These are phyloP conservation scores for Chlorokybus atmophyticus DNA, from an alignment of 139 green algal species.

Conservation along the genomic window DNA sequence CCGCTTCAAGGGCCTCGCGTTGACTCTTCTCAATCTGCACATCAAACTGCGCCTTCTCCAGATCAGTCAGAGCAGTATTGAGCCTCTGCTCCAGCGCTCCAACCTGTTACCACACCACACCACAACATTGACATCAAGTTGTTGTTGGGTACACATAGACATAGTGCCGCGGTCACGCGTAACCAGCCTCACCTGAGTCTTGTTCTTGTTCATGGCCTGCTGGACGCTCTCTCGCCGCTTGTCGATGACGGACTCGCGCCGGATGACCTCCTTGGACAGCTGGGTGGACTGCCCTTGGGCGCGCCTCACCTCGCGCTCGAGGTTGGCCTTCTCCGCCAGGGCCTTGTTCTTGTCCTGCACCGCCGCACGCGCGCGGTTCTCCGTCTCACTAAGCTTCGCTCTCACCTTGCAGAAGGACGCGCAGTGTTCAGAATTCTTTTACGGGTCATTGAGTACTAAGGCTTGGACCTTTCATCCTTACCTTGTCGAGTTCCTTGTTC, in stretches of 20 bases:
- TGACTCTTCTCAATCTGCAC: too few relatives aligned
- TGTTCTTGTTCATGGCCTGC: neutral
- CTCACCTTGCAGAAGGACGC: neutral
- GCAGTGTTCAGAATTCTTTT: too few relatives aligned
- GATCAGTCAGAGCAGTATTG: neutral
- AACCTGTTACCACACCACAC: too few relatives aligned
- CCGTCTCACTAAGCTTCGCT: constrained; percentile 13
- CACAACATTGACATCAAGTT: too few relatives aligned
- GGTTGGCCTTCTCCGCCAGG: constrained; percentile 52
- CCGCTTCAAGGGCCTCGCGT: too few relatives aligned
- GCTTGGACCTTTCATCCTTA: too few relatives aligned
- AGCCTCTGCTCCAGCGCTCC: neutral
- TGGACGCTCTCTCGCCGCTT: constrained; percentile 7
- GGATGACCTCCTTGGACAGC: constrained; percentile 57
- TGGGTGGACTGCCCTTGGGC: constrained; percentile 37
- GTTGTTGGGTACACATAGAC: too few relatives aligned
- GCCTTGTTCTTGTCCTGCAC: constrained; percentile 32
- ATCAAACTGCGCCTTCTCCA: neutral
- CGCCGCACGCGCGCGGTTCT: constrained; percentile 51
- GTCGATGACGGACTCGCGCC: constrained; percentile 53
- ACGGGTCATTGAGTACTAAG: too few relatives aligned
- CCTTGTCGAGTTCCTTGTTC: constrained; percentile 26
- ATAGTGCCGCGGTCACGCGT: too few relatives aligned
- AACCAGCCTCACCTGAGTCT: neutral
- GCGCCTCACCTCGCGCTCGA: constrained; percentile 68